Conservation (phyloP, 2,329 filamentous ascomycete genomes). For the Gliomastix tumulicola region DNA sequence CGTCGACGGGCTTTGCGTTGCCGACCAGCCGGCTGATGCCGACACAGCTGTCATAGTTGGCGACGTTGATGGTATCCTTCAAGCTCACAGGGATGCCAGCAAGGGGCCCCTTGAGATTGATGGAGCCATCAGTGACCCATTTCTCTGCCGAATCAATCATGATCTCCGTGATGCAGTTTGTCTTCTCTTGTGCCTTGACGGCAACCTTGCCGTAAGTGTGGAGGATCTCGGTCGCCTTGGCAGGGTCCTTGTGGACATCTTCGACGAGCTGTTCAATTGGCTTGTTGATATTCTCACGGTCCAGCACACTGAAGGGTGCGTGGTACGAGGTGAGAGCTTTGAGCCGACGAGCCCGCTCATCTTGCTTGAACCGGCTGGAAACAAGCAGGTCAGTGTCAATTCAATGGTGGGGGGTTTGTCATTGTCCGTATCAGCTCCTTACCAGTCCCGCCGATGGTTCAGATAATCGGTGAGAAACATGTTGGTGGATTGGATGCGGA, state of each 20-base stretch:
- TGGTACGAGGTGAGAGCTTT: constrained; percentile 60
- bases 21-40: constrained; percentile 70
- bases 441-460: constrained; percentile 5
- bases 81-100: constrained; percentile 82
- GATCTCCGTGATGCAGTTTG: constrained; percentile 85
- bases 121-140: constrained; percentile 52
- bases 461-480: constrained; percentile 5
- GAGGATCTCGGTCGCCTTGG: constrained; percentile 67
- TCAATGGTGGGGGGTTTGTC: too few relatives aligned
- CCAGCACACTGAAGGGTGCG: constrained; percentile 53
- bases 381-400: neutral
- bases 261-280: constrained; percentile 74
- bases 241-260: constrained; percentile 63
- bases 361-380: constrained; percentile 72
- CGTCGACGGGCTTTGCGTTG: constrained; percentile 61
- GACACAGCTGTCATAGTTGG: constrained; percentile 75
- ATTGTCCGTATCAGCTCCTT: too few relatives aligned
- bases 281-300: constrained; percentile 56
- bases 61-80: constrained; percentile 75
- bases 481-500: too few relatives aligned
- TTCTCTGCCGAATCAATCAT: constrained; percentile 71
- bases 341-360: constrained; percentile 65
- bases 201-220: constrained; percentile 82
- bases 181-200: constrained; percentile 74
- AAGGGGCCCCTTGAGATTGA: constrained; percentile 73